Percentiles rank a stretch among this genome's conserved stretches.
These are phyloP conservation scores for Botrytis fabae DNA, from an alignment of 2,329 filamentous ascomycete genomes.

Conservation along the genomic window DNA sequence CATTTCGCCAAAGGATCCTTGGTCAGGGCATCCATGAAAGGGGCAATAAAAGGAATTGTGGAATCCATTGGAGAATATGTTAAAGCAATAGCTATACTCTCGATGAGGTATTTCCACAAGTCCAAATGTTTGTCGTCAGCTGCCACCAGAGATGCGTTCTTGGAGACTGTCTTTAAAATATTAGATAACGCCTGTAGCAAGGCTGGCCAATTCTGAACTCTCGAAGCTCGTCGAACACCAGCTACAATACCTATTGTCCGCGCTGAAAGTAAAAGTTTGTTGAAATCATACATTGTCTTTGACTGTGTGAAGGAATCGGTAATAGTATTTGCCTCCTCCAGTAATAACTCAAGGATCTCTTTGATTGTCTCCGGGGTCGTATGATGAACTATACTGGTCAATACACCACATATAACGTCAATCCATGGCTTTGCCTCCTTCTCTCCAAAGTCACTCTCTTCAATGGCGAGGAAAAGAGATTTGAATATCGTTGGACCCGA, in stretches of 20 bases:
- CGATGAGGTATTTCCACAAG: constrained; percentile 60
- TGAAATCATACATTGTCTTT: constrained; percentile 39
- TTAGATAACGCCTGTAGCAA: constrained; percentile 58
- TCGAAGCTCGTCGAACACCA: constrained; percentile 78
- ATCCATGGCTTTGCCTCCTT: constrained; percentile 52
- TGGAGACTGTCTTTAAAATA: constrained; percentile 52
- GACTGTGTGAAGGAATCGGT: constrained; percentile 45
- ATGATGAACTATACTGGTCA: constrained; percentile 83
- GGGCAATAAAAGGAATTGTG: constrained; percentile 67
- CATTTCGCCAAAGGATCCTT: constrained; percentile 65
- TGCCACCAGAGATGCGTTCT: constrained; percentile 39
- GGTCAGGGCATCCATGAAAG: constrained; percentile 65
- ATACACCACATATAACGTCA: constrained; percentile 70
- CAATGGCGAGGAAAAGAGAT: constrained; percentile 47
- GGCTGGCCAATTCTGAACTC: constrained; percentile 70
- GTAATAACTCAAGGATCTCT: constrained; percentile 63
- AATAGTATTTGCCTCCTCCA: constrained; percentile 48
- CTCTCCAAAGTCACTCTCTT: constrained; percentile 51
- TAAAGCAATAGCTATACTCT: constrained; percentile 65
- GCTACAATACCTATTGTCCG: constrained; percentile 66
- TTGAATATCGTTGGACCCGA: constrained; percentile 56
- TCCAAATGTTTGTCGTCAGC: constrained; percentile 41
- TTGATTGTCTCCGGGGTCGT: constrained; percentile 72
- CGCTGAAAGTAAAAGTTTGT: constrained; percentile 51
- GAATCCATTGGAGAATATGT: constrained; percentile 77